phyloP scores from a whole-genome alignment of 2,329 filamentous ascomycete species.

The Colletotrichum karsti region DNA sequence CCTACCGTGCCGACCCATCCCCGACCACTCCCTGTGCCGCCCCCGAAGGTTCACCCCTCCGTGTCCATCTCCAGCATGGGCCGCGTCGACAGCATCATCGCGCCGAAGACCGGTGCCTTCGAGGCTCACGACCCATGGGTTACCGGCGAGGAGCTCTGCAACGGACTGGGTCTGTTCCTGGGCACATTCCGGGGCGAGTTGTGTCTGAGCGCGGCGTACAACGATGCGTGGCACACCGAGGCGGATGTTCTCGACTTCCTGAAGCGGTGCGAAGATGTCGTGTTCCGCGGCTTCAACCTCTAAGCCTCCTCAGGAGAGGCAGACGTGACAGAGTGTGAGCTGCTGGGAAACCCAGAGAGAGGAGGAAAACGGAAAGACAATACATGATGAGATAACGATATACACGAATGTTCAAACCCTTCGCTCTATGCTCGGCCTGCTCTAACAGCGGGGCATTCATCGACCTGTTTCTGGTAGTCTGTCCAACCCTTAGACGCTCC shows the following conservation, averaged over 20 bases:
- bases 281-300: background rate
- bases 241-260: slow-evolving; percentile 33
- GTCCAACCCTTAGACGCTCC: too few relatives aligned
- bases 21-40: slow-evolving; percentile 32
- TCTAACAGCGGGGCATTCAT: too few relatives aligned
- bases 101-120: slow-evolving; percentile 35
- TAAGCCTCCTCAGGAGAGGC: too few relatives aligned
- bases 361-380: too few relatives aligned
- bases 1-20: slow-evolving; percentile 24
- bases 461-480: too few relatives aligned
- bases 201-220: slow-evolving; percentile 48
- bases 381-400: too few relatives aligned
- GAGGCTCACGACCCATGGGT: slow-evolving; percentile 49
- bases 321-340: too few relatives aligned
- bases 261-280: slow-evolving; percentile 26
- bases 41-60: slow-evolving; percentile 34
- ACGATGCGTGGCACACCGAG: slow-evolving; percentile 50
- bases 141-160: slow-evolving; percentile 53
- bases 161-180: slow-evolving; percentile 46
- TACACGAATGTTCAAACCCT: too few relatives aligned
- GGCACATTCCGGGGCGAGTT: slow-evolving; percentile 46
- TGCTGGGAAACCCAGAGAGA: too few relatives aligned
- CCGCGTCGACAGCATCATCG: slow-evolving; percentile 42
- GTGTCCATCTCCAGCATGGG: slow-evolving; percentile 46
- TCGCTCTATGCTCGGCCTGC: too few relatives aligned